A percentile compares a stretch with the other conserved stretches of the same genome.
Conservation (phyloP, 345 rosid species). For the Gossypium arboreum region DNA sequence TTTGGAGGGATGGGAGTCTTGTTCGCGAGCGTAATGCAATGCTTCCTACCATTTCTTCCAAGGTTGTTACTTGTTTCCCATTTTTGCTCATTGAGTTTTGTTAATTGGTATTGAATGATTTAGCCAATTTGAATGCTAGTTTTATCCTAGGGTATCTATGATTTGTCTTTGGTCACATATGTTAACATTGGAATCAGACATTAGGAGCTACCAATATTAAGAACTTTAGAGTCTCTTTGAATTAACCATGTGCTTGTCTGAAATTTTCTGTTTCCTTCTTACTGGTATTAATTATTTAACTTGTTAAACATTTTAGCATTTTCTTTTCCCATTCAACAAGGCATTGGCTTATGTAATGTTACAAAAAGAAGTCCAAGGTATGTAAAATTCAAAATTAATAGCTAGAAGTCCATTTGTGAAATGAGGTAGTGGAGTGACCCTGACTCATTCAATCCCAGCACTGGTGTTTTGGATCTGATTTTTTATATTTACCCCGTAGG, state of each 20-base stretch:
- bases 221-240: neutral
- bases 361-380: constrained; percentile 3
- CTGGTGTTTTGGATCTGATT: neutral
- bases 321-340: neutral
- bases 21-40: constrained; percentile 96
- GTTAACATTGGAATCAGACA: neutral
- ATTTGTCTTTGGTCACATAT: neutral
- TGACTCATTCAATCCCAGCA: neutral
- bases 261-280: neutral
- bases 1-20: constrained; percentile 98
- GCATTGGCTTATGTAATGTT: neutral
- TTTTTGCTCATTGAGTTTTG: neutral
- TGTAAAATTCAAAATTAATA: neutral
- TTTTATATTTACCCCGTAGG: neutral
- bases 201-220: neutral
- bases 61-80: constrained; percentile 39
- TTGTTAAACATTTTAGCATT: neutral
- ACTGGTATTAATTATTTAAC: neutral
- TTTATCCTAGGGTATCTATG: neutral
- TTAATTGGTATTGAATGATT: neutral
- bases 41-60: constrained; percentile 97
- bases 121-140: neutral
- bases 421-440: neutral
- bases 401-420: neutral
- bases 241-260: neutral